These are phyloP conservation scores for Parachaetomium inaequale DNA, from an alignment of 495 filamentous ascomycete species.

Conservation along the genomic window DNA sequence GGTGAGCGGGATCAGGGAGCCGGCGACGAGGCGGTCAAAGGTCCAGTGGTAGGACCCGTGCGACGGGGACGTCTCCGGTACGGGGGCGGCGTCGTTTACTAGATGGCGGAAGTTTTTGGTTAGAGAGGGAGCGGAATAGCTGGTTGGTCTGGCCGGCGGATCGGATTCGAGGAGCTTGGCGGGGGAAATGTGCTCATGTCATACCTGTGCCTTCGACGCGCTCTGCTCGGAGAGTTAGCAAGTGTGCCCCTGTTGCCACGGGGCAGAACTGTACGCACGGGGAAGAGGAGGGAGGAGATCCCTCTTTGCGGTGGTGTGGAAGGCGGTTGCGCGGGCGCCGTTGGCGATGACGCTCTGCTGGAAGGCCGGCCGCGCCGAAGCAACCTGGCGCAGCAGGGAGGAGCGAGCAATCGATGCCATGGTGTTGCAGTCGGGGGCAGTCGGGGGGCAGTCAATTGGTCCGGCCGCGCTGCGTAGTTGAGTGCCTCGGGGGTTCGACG, in stretches of 20 bases:
- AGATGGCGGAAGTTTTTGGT: conserved; percentile 10
- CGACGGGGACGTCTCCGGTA: conserved; percentile 66
- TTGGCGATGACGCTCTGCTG: conserved; percentile 30
- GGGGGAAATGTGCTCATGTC: conserved; percentile 23
- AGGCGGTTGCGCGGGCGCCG: conserved; percentile 53
- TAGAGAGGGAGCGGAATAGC: conserved; percentile 3
- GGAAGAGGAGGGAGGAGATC: conserved; percentile 56
- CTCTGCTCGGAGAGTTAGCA: conserved; percentile 51
- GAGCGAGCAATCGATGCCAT: conserved; percentile 58
- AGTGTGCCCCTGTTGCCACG: conserved; percentile 5
- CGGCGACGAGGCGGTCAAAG: conserved; percentile 81
- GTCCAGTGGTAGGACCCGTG: conserved; percentile 98
- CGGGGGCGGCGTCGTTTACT: conserved; percentile 83
- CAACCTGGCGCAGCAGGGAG: conserved; percentile 50
- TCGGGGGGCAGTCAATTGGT: conserved; percentile 27
- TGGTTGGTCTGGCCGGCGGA: not conserved
- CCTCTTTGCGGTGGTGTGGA: conserved; percentile 67
- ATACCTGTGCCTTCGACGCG: conserved; percentile 73
- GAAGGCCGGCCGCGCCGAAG: conserved; percentile 31
- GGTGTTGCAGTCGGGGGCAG: conserved; percentile 21
- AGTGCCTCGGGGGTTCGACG: conserved; percentile 8
- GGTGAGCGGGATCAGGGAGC: conserved; percentile 76
- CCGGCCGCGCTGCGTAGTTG: conserved; percentile 12
- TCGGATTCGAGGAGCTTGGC: conserved; percentile 12
- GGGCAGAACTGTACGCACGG: conserved; percentile 26